phyloP scores from a whole-genome alignment of 768 basidiomycete genomes.

The Cantharellus anzutake region DNA sequence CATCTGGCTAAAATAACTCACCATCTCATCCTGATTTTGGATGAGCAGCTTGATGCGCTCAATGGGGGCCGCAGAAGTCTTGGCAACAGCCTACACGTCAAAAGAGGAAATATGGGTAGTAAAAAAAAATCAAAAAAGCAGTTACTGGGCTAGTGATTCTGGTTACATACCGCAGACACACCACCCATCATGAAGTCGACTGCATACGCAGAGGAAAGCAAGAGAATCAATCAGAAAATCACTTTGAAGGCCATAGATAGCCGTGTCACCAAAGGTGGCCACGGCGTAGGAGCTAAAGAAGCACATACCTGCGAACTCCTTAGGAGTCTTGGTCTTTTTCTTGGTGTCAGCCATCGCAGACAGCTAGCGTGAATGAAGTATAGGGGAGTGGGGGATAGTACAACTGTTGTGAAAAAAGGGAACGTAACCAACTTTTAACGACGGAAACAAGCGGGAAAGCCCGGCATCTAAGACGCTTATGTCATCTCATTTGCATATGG shows the following conservation, averaged over 20 bases:
- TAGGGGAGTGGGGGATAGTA: conserved; percentile 13
- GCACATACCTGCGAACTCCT: conserved; percentile 64
- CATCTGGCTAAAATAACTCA: conserved; percentile 12
- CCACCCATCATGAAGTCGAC: conserved; percentile 95
- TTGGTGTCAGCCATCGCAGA: conserved; percentile 55
- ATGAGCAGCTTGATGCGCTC: conserved; percentile 98
- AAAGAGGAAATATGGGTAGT: conserved; percentile 21
- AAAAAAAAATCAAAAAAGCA: conserved; percentile 15
- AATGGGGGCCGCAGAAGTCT: conserved; percentile 98
- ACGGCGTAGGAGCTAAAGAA: not conserved
- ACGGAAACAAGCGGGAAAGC: not conserved
- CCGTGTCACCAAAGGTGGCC: not conserved
- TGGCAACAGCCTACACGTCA: conserved; percentile 52
- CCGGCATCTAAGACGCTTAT: not conserved
- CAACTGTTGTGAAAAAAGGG: conserved; percentile 22
- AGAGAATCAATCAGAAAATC: conserved; percentile 9
- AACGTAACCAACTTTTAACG: conserved; percentile 8
- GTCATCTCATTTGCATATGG: not conserved
- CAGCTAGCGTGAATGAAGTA: conserved; percentile 15
- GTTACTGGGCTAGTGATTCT: conserved; percentile 19
- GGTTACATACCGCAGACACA: conserved; percentile 41
- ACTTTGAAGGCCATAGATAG: not conserved
- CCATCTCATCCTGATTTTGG: conserved; percentile 99
- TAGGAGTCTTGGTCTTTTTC: conserved; percentile 73
- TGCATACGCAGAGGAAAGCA: conserved; percentile 14